These are phyloP conservation scores for Pseudozyma hubeiensis DNA, from an alignment of 1,284 basidiomycete species.

Conservation along the genomic window DNA sequence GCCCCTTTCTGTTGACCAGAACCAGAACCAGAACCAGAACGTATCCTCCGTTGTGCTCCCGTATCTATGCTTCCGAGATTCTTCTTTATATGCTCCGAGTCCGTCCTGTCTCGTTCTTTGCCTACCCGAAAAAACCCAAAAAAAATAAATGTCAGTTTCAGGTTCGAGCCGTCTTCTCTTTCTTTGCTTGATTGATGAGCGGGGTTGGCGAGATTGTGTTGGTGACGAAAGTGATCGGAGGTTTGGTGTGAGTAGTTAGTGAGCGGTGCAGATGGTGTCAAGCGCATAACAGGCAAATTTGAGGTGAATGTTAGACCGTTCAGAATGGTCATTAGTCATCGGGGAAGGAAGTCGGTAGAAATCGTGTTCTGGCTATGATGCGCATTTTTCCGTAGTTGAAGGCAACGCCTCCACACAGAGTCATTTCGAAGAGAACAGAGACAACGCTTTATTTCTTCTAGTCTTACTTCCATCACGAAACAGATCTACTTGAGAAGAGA, in stretches of 20 bases:
- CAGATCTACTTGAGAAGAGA: not conserved
- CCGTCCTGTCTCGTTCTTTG: not conserved
- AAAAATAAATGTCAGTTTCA: slow-evolving; percentile 12
- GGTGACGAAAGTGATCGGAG: too few species aligned
- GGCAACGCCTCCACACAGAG: slow-evolving; percentile 9
- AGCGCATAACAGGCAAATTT: not conserved
- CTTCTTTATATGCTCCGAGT: slow-evolving; percentile 31
- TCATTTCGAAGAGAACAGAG: not conserved
- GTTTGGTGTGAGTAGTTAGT: too few species aligned
- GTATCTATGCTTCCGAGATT: slow-evolving; percentile 10
- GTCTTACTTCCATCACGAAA: not conserved
- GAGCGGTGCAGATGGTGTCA: not conserved
- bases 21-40: slow-evolving; percentile 9
- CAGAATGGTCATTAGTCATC: slow-evolving; percentile 1
- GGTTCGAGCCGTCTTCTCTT: not conserved
- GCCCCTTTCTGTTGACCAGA: slow-evolving; percentile 24
- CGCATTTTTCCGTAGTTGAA: not conserved
- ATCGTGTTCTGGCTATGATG: not conserved
- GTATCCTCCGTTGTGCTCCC: not conserved
- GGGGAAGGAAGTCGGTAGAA: slow-evolving; percentile 12
- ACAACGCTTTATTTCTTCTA: not conserved
- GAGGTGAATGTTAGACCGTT: not conserved
- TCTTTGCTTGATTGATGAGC: too few species aligned
- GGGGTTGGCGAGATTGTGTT: too few species aligned
- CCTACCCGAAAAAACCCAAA: not conserved